Evolutionary conservation across 2,329 filamentous ascomycete species (phyloP), one percentile per base, ranked within the genome.

Genomic region (Fusarium denticulatum): DNA sequence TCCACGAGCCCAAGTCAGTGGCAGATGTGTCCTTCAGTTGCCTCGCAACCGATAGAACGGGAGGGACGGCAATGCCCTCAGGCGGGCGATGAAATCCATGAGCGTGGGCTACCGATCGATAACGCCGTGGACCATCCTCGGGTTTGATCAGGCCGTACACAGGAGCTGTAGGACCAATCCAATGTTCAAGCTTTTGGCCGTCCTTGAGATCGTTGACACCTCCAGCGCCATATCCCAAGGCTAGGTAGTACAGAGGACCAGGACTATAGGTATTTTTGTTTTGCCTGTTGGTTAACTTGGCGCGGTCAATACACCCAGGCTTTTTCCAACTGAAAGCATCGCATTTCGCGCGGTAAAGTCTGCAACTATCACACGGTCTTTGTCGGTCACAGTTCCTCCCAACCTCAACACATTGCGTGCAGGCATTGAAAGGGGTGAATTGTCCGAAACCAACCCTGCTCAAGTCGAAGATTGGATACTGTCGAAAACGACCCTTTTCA

Each of bases 361-460:
- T 61, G 72, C 83, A 84, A 8, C 77, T 80, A 57, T 83, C 80
- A 62, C 83, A 84, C 3, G 82, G 83, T 26, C 82, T 77, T 60
- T 82, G 81, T 4, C 80, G 78, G 53, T 84, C 83, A 64, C 83
- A 84, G 58, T 59, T 69, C 9, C 32, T 39, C 18, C 46, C 52
- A 13, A 77, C 73, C 4, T 76, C 52, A 6, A 68, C 68, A 12
- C 46, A 73, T 3, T 60, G 42, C 8, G 56, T 20, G 69, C 81
- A 83, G 22, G 64, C 64, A 2, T 37, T 14, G 63, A 80, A 83
- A 1, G 67, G 62, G 16, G 66, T 43, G 63, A 78, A 82, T 16
- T 69, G 64, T 10, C 81, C 81, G 50, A 81, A 79, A 49, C 81
- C 81, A 15, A 83, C 79, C 8, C 73, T 69, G 64, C 78, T 77